A percentile compares a stretch with the other conserved stretches of the same genome.
Conservation (phyloP, 306 rosid genomes). For the Comarum palustre region DNA sequence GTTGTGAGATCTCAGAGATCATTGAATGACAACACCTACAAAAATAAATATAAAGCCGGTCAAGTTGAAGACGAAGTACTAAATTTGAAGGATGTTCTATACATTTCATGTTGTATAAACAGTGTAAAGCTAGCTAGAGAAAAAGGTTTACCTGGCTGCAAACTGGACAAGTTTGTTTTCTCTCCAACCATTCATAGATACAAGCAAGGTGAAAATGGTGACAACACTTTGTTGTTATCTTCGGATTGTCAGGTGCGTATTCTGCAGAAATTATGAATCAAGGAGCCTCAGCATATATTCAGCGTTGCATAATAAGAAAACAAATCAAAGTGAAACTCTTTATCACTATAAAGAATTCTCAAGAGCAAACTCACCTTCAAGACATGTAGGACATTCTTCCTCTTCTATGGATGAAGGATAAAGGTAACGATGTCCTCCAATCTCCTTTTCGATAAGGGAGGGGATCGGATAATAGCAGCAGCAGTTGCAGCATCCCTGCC, state of each 20-base stretch:
- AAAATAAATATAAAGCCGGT: neutral
- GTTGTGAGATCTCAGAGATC: neutral
- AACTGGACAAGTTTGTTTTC: conserved; percentile 33
- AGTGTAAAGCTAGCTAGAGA: neutral
- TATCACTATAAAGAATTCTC: neutral
- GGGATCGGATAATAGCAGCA: neutral
- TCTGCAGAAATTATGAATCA: conserved; percentile 23
- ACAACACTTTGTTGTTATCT: conserved; percentile 27
- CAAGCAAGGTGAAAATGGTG: conserved; percentile 48
- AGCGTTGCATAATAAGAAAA: neutral
- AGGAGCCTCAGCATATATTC: neutral
- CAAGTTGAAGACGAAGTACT: neutral
- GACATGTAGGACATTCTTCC: conserved; percentile 39
- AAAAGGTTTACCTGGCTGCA: conserved; percentile 35
- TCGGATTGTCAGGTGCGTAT: conserved; percentile 39
- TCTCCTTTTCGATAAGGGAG: neutral
- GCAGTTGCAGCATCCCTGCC: neutral
- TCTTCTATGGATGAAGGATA: conserved; percentile 12
- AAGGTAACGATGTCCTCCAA: neutral
- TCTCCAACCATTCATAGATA: conserved; percentile 44
- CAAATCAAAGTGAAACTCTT: neutral
- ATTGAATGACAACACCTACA: neutral
- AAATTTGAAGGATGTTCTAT: neutral
- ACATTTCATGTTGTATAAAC: neutral
- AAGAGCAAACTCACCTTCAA: conserved; percentile 15